Evolutionary conservation across 2,329 filamentous ascomycete genomes (phyloP).

Genomic region (Aspergillus arachidicola): DNA sequence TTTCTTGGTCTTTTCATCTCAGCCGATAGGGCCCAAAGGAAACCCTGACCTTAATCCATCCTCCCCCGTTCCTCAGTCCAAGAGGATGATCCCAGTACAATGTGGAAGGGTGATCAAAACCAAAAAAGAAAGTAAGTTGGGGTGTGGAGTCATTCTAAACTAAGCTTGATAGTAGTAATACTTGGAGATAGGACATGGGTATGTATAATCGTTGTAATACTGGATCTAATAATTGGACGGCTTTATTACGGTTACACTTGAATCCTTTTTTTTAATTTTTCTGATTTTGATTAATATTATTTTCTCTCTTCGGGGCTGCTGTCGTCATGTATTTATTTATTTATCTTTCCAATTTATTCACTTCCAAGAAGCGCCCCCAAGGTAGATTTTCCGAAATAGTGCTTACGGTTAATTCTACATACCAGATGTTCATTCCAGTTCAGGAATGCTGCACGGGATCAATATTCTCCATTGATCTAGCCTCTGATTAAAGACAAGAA

Average conservation of each 20-base stretch:
- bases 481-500: constrained; percentile 21
- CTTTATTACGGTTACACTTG: constrained; percentile 5
- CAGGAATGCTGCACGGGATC: constrained; percentile 27
- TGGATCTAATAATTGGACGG: constrained; percentile 4
- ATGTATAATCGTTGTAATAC: constrained; percentile 5
- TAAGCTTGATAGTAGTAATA: constrained; percentile 8
- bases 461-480: constrained; percentile 8
- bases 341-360: constrained; percentile 3
- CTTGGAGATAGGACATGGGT: constrained; percentile 7
- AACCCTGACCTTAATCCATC: not conserved
- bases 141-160: constrained; percentile 10
- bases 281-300: not conserved
- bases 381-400: not conserved
- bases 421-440: constrained; percentile 18
- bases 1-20: not conserved
- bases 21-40: not conserved
- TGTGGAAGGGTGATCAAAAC: constrained; percentile 6
- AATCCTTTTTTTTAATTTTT: not conserved
- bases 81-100: constrained; percentile 8
- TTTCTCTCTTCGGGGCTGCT: not conserved
- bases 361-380: not conserved
- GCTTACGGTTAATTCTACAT: constrained; percentile 12
- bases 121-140: constrained; percentile 12
- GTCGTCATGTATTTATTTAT: not conserved
- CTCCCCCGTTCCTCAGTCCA: not conserved